A percentile compares a stretch with the other conserved stretches of the same genome.
phyloP scores from a whole-genome alignment of 164 flowering plant species.

The Tetracentron sinense region DNA sequence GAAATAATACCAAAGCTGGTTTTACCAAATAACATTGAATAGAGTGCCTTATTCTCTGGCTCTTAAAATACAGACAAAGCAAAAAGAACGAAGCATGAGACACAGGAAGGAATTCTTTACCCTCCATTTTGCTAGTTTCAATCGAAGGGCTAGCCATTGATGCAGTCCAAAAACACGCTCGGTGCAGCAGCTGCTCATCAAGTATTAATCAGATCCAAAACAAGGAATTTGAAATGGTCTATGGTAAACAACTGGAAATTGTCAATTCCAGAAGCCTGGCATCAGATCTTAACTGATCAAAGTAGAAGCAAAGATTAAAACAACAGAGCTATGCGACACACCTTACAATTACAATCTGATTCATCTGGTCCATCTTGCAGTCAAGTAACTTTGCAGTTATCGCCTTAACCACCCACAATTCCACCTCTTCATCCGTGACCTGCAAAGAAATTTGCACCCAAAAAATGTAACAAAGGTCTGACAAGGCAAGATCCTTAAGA shows the following conservation, averaged over 20 bases:
- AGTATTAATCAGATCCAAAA: constrained; percentile 4
- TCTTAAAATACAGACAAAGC: too few relatives aligned
- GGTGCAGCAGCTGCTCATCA: constrained; percentile 58
- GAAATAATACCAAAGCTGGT: too few relatives aligned
- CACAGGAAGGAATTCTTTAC: constrained; percentile 43
- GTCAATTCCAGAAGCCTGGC: background rate
- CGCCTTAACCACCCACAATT: constrained; percentile 90
- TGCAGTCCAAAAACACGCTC: constrained; percentile 75
- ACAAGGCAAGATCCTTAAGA: background rate
- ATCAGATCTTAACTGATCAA: background rate
- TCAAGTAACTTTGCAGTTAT: constrained; percentile 76
- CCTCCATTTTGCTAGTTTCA: constrained; percentile 80
- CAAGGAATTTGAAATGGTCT: background rate
- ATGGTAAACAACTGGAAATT: background rate
- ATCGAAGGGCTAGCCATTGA: constrained; percentile 70
- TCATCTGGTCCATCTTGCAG: constrained; percentile 98
- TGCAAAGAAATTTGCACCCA: constrained; percentile 24
- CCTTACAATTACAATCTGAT: constrained; percentile 77
- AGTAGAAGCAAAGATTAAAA: background rate
- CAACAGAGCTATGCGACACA: constrained; percentile 11
- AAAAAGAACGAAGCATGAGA: background rate
- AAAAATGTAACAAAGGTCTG: background rate
- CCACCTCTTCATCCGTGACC: constrained; percentile 83
- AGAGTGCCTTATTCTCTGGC: too few relatives aligned
- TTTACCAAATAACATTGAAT: too few relatives aligned